A percentile compares a stretch with the other conserved stretches of the same genome.
Evolutionary conservation across 1,284 basidiomycete genomes (phyloP).

Genomic region (Peniophora sp.): DNA sequence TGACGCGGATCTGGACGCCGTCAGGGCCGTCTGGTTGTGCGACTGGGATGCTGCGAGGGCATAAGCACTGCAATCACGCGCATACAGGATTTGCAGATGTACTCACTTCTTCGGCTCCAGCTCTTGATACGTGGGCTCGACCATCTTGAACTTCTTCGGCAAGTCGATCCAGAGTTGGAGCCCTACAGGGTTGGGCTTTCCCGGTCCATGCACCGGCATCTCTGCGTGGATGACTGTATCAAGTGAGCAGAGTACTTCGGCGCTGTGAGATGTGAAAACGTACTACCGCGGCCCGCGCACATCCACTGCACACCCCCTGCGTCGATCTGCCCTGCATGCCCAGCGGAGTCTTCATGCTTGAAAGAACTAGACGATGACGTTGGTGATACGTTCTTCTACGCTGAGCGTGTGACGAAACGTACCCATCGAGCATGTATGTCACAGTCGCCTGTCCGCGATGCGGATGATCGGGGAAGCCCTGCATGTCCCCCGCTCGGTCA

Average conservation of each 20-base stretch:
- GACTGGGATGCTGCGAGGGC: constrained; percentile 52
- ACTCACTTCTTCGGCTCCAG: constrained; percentile 50
- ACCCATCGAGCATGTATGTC: constrained; percentile 87
- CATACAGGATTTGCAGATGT: constrained; percentile 12
- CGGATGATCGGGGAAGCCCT: constrained; percentile 80
- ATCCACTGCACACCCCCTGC: constrained; percentile 93
- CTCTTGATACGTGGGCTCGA: constrained; percentile 75
- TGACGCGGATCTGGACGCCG: constrained; percentile 73
- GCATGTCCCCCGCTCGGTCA: constrained; percentile 4
- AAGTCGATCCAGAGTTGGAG: constrained; percentile 95
- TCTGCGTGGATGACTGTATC: constrained; percentile 69
- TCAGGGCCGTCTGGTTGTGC: constrained; percentile 67
- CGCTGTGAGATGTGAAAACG: not conserved
- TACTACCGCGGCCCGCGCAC: constrained; percentile 61
- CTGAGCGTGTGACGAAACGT: constrained; percentile 8
- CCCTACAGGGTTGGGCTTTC: constrained; percentile 65
- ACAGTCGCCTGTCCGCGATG: constrained; percentile 85
- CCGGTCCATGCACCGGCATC: constrained; percentile 78
- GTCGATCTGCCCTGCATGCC: constrained; percentile 77
- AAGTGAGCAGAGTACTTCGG: not conserved
- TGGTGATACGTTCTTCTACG: not conserved
- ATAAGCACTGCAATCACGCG: not conserved
- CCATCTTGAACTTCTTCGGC: constrained; percentile 82
- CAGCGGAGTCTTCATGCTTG: constrained; percentile 88
- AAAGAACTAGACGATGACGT: constrained; percentile 34